phyloP scores from a whole-genome alignment of 331 rosid species.

The Erythrophleum ivorense region DNA sequence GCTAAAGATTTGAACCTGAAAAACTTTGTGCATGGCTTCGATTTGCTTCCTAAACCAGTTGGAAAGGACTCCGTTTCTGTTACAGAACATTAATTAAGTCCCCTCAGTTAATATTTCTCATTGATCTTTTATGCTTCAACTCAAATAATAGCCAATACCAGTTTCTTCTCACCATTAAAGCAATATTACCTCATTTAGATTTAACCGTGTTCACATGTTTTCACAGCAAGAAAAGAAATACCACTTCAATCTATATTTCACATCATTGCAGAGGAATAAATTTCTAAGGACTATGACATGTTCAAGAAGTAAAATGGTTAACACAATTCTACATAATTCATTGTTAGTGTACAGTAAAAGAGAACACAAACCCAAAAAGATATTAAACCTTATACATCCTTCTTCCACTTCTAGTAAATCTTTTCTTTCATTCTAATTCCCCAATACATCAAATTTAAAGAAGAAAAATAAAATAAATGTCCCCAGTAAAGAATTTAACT shows the following conservation, averaged over 20 bases:
- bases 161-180: constrained; percentile 1
- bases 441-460: not conserved
- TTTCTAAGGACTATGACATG: not conserved
- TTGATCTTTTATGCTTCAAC: constrained; percentile 53
- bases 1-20: constrained; percentile 99
- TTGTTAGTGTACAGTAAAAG: not conserved
- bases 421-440: not conserved
- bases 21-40: constrained; percentile 99
- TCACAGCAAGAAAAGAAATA: not conserved
- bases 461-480: not conserved
- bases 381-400: not conserved
- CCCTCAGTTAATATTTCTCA: constrained; percentile 67
- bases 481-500: not conserved
- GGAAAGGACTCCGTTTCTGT: constrained; percentile 92
- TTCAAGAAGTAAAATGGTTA: constrained; percentile 4
- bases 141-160: constrained; percentile 47
- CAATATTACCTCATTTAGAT: constrained; percentile 32
- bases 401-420: not conserved
- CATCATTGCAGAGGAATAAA: not conserved
- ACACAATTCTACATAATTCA: not conserved
- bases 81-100: constrained; percentile 87
- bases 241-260: not conserved
- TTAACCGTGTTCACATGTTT: not conserved
- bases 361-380: not conserved
- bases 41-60: constrained; percentile 99